Percentiles rank a stretch among this genome's conserved stretches.
Evolutionary conservation across 1,284 basidiomycete genomes (phyloP).

Genomic region (Ceratobasidium sp.): DNA sequence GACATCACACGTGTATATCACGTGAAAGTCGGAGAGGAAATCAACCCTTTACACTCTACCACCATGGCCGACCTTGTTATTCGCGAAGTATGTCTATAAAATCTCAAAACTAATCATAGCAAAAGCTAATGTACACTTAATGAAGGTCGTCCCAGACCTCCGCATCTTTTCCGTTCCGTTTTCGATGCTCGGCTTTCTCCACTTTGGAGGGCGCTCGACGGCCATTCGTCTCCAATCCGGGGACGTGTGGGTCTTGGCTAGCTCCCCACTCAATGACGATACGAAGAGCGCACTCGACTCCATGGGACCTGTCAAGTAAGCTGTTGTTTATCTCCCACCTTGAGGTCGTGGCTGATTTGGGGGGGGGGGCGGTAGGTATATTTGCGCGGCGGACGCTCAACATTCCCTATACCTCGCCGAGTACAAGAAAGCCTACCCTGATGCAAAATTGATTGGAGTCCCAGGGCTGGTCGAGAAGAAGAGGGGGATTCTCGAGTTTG

Average conservation of each 20-base stretch:
- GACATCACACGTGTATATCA: no score
- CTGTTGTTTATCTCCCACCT: conserved; percentile 22
- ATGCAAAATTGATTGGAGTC: conserved; percentile 80
- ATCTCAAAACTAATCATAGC: no score
- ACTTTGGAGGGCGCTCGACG: conserved; percentile 85
- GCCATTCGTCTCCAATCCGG: conserved; percentile 81
- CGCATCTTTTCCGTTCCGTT: conserved; percentile 86
- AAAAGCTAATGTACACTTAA: no score
- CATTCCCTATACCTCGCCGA: conserved; percentile 78
- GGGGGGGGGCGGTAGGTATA: conserved; percentile 73
- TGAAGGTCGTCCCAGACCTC: conserved; percentile 70
- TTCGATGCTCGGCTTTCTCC: conserved; percentile 74
- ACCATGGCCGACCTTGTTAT: no score
- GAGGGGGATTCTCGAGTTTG: conserved; percentile 61
- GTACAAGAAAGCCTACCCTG: conserved; percentile 81
- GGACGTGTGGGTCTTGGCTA: conserved; percentile 90
- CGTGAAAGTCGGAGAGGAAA: no score
- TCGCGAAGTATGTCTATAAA: no score
- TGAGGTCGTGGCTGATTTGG: no score
- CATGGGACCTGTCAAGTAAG: conserved; percentile 82
- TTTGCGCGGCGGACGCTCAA: conserved; percentile 73
- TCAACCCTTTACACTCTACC: no score
- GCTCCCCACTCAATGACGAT: conserved; percentile 80
- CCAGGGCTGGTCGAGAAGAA: conserved; percentile 66
- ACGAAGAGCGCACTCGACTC: conserved; percentile 79